Evolutionary conservation across 2,329 filamentous ascomycete species (phyloP).

Genomic region (Verticillium nonalfalfae): DNA sequence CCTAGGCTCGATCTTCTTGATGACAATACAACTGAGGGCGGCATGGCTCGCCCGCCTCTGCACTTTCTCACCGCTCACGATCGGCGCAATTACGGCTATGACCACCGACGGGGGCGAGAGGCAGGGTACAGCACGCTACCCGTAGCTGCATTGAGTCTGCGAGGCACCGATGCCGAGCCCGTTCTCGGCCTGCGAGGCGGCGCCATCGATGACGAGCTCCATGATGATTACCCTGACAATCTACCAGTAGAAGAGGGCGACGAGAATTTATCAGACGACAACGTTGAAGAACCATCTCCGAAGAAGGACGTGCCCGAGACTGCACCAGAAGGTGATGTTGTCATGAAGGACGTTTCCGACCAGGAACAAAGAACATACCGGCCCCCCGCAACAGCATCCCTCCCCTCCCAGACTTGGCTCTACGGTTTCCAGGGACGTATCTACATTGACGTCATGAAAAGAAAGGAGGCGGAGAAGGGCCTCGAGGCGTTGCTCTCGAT

Average conservation of each 20-base stretch:
- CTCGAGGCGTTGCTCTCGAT: background rate
- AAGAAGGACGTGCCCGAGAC: too few relatives aligned
- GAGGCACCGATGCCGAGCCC: background rate
- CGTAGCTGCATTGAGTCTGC: slow-evolving; percentile 4
- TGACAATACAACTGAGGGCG: slow-evolving; percentile 11
- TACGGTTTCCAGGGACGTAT: slow-evolving; percentile 25
- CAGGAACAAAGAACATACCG: background rate
- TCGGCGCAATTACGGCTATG: slow-evolving; percentile 21
- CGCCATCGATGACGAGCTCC: background rate
- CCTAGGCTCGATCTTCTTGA: slow-evolving; percentile 15
- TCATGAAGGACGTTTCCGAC: background rate
- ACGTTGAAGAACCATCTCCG: too few relatives aligned
- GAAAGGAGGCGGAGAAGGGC: background rate
- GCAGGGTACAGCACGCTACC: slow-evolving; percentile 3
- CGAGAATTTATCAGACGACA: too few relatives aligned
- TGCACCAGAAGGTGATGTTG: background rate
- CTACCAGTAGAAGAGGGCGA: too few relatives aligned
- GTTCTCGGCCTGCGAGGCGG: slow-evolving; percentile 8
- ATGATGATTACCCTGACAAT: too few relatives aligned
- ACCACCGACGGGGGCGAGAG: slow-evolving; percentile 14
- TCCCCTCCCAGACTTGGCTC: slow-evolving; percentile 5
- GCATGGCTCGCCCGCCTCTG: slow-evolving; percentile 18
- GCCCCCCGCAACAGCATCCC: background rate
- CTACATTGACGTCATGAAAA: slow-evolving; percentile 11
- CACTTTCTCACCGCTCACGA: slow-evolving; percentile 24